These are phyloP conservation scores for Clavispora asparagi DNA, from an alignment of 805 yeast genomes.

Conservation along the genomic window DNA sequence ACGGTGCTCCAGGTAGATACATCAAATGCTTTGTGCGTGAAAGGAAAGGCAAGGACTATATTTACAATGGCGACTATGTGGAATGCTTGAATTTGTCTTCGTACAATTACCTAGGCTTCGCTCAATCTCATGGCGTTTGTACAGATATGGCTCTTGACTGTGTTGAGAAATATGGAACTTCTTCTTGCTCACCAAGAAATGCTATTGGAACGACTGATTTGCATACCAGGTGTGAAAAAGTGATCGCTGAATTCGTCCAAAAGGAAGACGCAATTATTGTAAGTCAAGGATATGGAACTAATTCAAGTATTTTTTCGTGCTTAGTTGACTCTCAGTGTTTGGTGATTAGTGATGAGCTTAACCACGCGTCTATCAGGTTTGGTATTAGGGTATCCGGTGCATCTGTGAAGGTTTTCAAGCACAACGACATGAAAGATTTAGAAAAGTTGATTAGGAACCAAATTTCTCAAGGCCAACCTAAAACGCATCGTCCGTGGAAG, in stretches of 20 bases:
- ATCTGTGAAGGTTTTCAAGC: slow-evolving; percentile 84
- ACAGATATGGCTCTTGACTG: slow-evolving; percentile 68
- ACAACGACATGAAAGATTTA: slow-evolving; percentile 78
- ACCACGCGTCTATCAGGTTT: slow-evolving; percentile 92
- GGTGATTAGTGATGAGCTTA: slow-evolving; percentile 88
- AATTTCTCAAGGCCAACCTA: slow-evolving; percentile 91
- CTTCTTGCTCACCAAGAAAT: slow-evolving; percentile 74
- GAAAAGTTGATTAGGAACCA: slow-evolving; percentile 77
- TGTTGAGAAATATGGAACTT: slow-evolving; percentile 67
- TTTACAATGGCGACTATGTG: slow-evolving; percentile 69
- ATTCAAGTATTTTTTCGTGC: slow-evolving; percentile 80
- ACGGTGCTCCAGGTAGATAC: slow-evolving; percentile 94
- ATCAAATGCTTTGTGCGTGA: slow-evolving; percentile 76
- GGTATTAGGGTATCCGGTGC: slow-evolving; percentile 94
- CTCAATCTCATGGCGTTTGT: slow-evolving; percentile 89
- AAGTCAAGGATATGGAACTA: slow-evolving; percentile 95
- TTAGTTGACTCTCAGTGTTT: slow-evolving; percentile 83
- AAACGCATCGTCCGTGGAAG: slow-evolving; percentile 94
- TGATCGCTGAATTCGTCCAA: slow-evolving; percentile 82
- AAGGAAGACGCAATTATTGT: slow-evolving; percentile 83
- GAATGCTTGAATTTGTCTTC: slow-evolving; percentile 83
- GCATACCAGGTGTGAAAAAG: slow-evolving; percentile 67
- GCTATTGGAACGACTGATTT: slow-evolving; percentile 71
- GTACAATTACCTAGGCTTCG: slow-evolving; percentile 94
- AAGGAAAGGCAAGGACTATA: slow-evolving; percentile 60